A percentile compares a stretch with the other conserved stretches of the same genome.
phyloP scores from a whole-genome alignment of 2,329 filamentous ascomycete species.

The Herpotrichia juniperi region DNA sequence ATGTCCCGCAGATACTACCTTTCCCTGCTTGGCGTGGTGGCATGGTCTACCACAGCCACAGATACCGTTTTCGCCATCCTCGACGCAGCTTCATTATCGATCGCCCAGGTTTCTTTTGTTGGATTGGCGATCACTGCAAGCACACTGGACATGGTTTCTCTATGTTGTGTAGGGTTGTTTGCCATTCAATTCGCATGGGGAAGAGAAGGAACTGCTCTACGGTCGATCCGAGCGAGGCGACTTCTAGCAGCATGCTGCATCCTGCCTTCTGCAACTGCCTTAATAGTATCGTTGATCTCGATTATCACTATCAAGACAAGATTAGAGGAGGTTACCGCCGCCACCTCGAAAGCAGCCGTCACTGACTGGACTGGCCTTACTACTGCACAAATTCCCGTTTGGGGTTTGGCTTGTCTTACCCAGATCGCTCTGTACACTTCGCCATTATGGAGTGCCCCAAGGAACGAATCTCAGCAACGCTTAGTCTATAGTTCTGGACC shows the following conservation, averaged over 20 bases:
- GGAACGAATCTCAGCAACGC: constrained; percentile 12
- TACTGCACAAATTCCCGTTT: constrained; percentile 44
- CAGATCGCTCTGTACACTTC: constrained; percentile 39
- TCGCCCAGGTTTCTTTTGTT: constrained; percentile 27
- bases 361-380: constrained; percentile 31
- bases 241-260: constrained; percentile 29
- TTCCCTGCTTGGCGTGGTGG: constrained; percentile 38
- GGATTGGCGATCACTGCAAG: constrained; percentile 38
- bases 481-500: constrained; percentile 29
- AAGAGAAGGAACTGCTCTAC: constrained; percentile 28
- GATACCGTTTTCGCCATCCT: constrained; percentile 44
- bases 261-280: constrained; percentile 26
- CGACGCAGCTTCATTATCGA: constrained; percentile 40
- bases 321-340: constrained; percentile 22
- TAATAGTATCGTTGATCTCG: constrained; percentile 33
- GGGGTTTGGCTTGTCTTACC: constrained; percentile 36
- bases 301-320: constrained; percentile 34
- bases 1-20: constrained; percentile 38
- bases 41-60: constrained; percentile 43
- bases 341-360: constrained; percentile 18
- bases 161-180: constrained; percentile 36
- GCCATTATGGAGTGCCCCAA: constrained; percentile 28
- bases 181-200: constrained; percentile 36
- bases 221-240: constrained; percentile 21
- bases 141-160: constrained; percentile 34